Evolutionary conservation across 495 filamentous ascomycete genomes (phyloP).

Genomic region (Talaromyces borbonicus): DNA sequence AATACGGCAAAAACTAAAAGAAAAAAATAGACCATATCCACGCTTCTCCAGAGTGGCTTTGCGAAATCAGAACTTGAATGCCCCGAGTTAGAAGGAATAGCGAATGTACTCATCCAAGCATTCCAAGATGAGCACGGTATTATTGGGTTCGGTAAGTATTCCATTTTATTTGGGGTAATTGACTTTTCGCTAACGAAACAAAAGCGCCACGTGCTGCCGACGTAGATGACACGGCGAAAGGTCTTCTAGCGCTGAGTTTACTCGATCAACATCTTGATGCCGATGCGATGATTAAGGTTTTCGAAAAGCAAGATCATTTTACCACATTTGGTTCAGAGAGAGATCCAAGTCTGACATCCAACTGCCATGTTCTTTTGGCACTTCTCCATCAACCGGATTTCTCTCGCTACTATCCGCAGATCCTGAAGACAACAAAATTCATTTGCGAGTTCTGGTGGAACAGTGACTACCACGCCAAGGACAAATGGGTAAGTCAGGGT

Average conservation of each 20-base stretch:
- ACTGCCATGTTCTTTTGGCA: conserved; percentile 33
- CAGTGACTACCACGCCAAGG: neutral
- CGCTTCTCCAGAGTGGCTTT: conserved; percentile 9
- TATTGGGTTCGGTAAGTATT: conserved; percentile 16
- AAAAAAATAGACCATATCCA: conserved; percentile 6
- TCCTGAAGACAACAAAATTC: conserved; percentile 14
- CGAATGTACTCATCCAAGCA: neutral
- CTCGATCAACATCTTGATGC: conserved; percentile 15
- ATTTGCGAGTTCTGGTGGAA: conserved; percentile 17
- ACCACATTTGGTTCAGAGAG: conserved; percentile 27
- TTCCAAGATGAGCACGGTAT: conserved; percentile 12
- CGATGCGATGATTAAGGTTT: conserved; percentile 22
- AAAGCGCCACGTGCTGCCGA: conserved; percentile 24
- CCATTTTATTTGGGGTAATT: too few relatives aligned
- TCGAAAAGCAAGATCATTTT: conserved; percentile 23
- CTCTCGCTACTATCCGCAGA: conserved; percentile 6
- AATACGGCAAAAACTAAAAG: too few relatives aligned
- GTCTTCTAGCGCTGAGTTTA: conserved; percentile 21
- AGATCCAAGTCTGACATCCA: conserved; percentile 28
- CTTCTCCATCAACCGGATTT: conserved; percentile 15
- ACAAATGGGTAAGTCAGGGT: neutral
- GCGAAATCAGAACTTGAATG: neutral
- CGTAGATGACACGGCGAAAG: conserved; percentile 39
- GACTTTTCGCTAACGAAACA: too few relatives aligned
- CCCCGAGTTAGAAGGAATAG: neutral